Base-by-base conservation (phyloP, 306 rosid species). In the Cucurbita argyrosperma region DNA sequence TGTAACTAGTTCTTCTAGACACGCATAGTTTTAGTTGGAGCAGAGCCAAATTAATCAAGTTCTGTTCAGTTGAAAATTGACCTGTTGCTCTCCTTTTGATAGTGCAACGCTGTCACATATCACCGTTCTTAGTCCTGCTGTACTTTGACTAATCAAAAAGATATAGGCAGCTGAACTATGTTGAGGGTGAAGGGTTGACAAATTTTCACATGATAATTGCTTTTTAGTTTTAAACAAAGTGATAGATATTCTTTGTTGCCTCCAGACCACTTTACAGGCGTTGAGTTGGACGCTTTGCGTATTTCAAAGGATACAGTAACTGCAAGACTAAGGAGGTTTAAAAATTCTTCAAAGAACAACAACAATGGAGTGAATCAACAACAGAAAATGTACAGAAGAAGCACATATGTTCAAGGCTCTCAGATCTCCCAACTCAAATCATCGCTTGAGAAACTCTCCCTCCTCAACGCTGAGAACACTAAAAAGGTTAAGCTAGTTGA, bases 241-340 rank as follows among this genome's bases (percentile, higher is more conserved):
- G 46, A 70, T 70, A 4, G 4, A 30, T 30, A 30, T 30, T 30
- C 43, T 78, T 61, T 67, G 14, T 76, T 73, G 76, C 67, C 67
- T 30, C 76, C 89, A 91, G 99, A 87, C 67, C 86, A 82, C 72
- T 87, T 83, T 80, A 77, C 78, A 55, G 89, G 81, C 79, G 96
- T 88, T 62, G 99, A 95, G 81, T 81, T 91, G 84, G 89, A 78
- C 60, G 96, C 91, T 19, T 80, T 95, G 88, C 88, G 59, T 81
- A 86, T 92, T 77, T 88, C 96, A 43, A 85, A 89, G 58, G 83
- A 89, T 8, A 81, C 97, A 1, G 54, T 87, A 53, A 79, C 49
- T 80, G 91, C 89, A 50, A 89, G 99, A 82, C 72, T 89, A 79
- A 83, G 87, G 78, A 87, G 86, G 83, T 83, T 79, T 78, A 51